Base-by-base conservation (phyloP, 441 rosid species). In the Macaranga tanarius region DNA sequence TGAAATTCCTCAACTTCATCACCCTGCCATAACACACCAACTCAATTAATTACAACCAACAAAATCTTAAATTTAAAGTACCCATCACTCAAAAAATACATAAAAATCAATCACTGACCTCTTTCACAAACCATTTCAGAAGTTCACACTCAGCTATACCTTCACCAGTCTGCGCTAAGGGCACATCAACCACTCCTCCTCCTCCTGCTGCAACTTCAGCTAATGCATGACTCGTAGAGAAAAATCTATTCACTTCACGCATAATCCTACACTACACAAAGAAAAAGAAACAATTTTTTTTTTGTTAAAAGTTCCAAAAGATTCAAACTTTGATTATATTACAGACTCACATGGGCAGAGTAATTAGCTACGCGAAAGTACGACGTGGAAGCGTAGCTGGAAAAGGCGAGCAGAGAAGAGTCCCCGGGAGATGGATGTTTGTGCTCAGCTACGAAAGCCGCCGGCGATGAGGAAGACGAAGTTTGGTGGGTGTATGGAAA, bases 111-210 rank as follows among this genome's bases (percentile, higher is more conserved):
- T 47, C 48, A 74, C 83, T 77, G 73, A 90, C 98, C 98, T 93
- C 92, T 74, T 87, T 75, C 48, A 93, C 93, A 77, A 85, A 91
- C 98, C 98, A 93, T 73, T 87, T 85, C 64, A 93, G 88, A 62
- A 93, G 92, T 79, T 93, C 98, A 60, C 98, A 93, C 75, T 91
- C 98, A 23, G 97, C 97, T 71, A 93, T 93, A 62, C 97, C 97
- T 84, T 93, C 98, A 51, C 98, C 97, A 40, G 98, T 93, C 82
- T 93, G 97, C 20, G 98, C 98, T 28, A 93, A 80, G 45, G 96
- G 98, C 54, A 93, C 93, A 73, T 91, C 96, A 56, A 91, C 81
- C 0, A 83, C 26, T 44, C 89, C 88, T 42, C 47, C 88, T 42
- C 13, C 47, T 50, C 81, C 65, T 2, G 52, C 60, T 5, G 81